These are phyloP conservation scores for Tylopilus subfusipes DNA, from an alignment of 768 basidiomycete genomes.

Conservation along the genomic window DNA sequence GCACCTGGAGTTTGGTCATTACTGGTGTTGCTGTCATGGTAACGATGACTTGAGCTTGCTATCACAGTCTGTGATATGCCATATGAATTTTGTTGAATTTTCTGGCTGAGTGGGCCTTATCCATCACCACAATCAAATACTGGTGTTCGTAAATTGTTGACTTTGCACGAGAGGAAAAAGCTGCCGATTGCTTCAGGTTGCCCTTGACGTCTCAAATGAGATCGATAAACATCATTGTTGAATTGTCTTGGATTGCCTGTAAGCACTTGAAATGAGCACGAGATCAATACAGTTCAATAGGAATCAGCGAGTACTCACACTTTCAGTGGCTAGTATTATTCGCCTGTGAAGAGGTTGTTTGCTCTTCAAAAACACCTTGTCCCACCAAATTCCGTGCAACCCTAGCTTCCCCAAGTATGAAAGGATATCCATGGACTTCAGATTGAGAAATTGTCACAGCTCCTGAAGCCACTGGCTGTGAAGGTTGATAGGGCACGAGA, in stretches of 20 bases:
- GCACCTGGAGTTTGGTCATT: not conserved
- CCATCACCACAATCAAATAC: not conserved
- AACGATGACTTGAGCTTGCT: not conserved
- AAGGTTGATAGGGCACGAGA: not conserved
- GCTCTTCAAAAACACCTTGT: too few species aligned
- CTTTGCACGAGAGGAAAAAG: not conserved
- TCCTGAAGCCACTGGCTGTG: not conserved
- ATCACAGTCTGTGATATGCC: not conserved
- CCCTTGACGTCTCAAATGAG: not conserved
- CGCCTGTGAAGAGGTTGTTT: too few species aligned
- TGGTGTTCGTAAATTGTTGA: not conserved
- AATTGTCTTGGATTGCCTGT: not conserved
- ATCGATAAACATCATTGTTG: not conserved
- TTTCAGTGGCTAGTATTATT: not conserved
- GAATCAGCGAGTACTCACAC: too few species aligned
- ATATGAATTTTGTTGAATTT: constrained; percentile 2
- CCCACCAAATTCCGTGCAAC: too few species aligned
- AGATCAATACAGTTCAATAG: too few species aligned
- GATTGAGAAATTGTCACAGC: too few species aligned
- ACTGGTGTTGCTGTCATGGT: not conserved
- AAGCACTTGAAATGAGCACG: too few species aligned
- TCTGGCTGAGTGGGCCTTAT: not conserved
- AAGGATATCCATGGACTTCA: too few species aligned
- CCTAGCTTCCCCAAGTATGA: not conserved
- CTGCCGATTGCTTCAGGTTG: not conserved